phyloP scores from a whole-genome alignment of 225 moss, liverwort and hornwort genomes.

The Antitrichia curtipendula region DNA sequence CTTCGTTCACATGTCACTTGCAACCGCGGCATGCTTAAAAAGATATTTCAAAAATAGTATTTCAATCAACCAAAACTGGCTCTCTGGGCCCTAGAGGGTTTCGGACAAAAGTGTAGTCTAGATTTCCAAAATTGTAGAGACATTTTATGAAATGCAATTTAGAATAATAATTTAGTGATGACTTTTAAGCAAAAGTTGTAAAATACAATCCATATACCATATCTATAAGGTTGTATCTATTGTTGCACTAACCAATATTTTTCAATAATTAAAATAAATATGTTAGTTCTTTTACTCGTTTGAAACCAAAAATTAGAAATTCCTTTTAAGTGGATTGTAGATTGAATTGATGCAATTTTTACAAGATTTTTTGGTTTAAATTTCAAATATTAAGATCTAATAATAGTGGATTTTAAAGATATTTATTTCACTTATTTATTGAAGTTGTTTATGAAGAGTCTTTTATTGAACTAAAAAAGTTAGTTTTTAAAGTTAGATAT shows the following conservation, averaged over 20 bases:
- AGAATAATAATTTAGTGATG: neutral
- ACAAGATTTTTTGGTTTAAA: neutral
- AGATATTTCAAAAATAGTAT: too few relatives aligned
- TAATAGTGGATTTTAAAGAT: too few relatives aligned
- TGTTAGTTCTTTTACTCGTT: too few relatives aligned
- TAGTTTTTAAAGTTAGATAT: too few relatives aligned
- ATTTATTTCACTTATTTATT: too few relatives aligned
- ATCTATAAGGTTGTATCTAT: neutral
- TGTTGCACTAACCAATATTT: neutral
- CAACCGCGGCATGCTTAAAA: too few relatives aligned
- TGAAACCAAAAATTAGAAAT: neutral
- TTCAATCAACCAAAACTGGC: too few relatives aligned
- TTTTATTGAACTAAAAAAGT: too few relatives aligned
- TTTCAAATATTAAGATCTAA: neutral
- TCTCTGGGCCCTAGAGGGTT: too few relatives aligned
- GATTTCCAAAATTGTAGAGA: neutral
- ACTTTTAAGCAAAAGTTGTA: neutral
- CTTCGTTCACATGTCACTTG: too few relatives aligned
- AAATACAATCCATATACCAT: fast-evolving
- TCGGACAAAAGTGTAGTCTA: fast-evolving
- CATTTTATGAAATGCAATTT: neutral
- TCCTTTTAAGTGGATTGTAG: neutral
- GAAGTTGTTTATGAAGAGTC: too few relatives aligned
- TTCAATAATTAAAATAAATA: too few relatives aligned
- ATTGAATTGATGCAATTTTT: neutral